These are phyloP conservation scores for Lepiota venenata DNA, from an alignment of 768 basidiomycete genomes.

Conservation along the genomic window DNA sequence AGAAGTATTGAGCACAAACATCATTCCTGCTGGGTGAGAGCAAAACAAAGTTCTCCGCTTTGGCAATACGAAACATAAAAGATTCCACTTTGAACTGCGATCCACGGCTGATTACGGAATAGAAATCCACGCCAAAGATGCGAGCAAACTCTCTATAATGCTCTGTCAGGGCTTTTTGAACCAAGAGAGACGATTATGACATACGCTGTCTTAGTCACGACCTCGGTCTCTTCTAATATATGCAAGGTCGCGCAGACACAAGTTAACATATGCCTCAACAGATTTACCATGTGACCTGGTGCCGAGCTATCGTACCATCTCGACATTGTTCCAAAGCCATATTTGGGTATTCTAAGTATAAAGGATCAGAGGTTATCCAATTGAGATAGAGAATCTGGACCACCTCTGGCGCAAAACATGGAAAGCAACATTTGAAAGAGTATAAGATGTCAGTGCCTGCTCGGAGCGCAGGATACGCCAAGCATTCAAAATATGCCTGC, in stretches of 20 bases:
- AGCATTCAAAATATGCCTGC: slow-evolving; percentile 88
- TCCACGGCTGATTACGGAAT: slow-evolving; percentile 90
- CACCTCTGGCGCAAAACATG: slow-evolving; percentile 77
- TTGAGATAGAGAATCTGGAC: slow-evolving; percentile 6
- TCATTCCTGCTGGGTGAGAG: slow-evolving; percentile 87
- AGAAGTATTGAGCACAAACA: slow-evolving; percentile 38
- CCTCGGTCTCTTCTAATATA: slow-evolving; percentile 77
- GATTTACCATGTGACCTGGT: slow-evolving; percentile 49
- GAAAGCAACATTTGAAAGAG: slow-evolving; percentile 88
- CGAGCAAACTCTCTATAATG: slow-evolving; percentile 86
- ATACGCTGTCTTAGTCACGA: slow-evolving; percentile 89
- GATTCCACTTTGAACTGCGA: slow-evolving; percentile 99
- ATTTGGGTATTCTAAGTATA: slow-evolving; percentile 65
- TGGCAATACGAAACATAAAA: slow-evolving; percentile 96
- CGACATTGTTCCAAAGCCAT: slow-evolving; percentile 58
- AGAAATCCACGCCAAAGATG: slow-evolving; percentile 96
- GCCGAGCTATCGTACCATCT: slow-evolving; percentile 62
- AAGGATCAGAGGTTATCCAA: neutral
- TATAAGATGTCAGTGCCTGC: slow-evolving; percentile 70
- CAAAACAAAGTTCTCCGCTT: slow-evolving; percentile 90
- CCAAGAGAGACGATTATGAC: slow-evolving; percentile 21
- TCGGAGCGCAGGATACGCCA: slow-evolving; percentile 94
- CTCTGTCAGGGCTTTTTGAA: neutral
- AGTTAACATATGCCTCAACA: slow-evolving; percentile 61
- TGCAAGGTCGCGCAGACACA: slow-evolving; percentile 71